phyloP scores from a whole-genome alignment of 1,284 basidiomycete species.

The Mycosarcoma maydis region DNA sequence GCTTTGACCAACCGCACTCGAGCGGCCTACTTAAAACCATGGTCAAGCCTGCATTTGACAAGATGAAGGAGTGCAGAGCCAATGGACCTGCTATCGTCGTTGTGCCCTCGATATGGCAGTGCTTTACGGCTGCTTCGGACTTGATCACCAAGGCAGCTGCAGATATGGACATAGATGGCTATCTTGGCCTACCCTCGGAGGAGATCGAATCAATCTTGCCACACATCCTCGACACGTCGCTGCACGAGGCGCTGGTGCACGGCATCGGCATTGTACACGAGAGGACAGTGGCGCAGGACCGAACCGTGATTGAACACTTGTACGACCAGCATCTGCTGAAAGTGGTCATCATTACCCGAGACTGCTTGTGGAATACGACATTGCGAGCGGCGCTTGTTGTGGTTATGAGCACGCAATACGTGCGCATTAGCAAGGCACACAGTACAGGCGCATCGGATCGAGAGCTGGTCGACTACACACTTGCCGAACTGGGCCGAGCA shows the following conservation, averaged over 20 bases:
- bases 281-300: conserved; percentile 77
- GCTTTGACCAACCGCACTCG: conserved; percentile 88
- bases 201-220: conserved; percentile 74
- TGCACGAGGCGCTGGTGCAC: conserved; percentile 82
- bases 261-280: conserved; percentile 89
- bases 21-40: conserved; percentile 88
- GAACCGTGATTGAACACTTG: conserved; percentile 81
- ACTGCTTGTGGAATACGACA: conserved; percentile 86
- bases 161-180: conserved; percentile 76
- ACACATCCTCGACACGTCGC: conserved; percentile 75
- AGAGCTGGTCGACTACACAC: conserved; percentile 79
- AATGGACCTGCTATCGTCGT: conserved; percentile 78
- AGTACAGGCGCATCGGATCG: conserved; percentile 69
- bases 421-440: conserved; percentile 68
- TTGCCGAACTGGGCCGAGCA: conserved; percentile 88
- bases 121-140: conserved; percentile 79
- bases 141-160: conserved; percentile 87
- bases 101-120: conserved; percentile 85
- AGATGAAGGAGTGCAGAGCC: conserved; percentile 70
- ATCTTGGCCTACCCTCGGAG: conserved; percentile 73
- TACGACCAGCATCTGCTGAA: conserved; percentile 82
- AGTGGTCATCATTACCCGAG: conserved; percentile 83
- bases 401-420: conserved; percentile 91
- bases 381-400: conserved; percentile 82
- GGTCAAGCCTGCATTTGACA: conserved; percentile 84